These are phyloP conservation scores for Botrytis tulipae DNA, from an alignment of 2,329 filamentous ascomycete species.

Conservation along the genomic window DNA sequence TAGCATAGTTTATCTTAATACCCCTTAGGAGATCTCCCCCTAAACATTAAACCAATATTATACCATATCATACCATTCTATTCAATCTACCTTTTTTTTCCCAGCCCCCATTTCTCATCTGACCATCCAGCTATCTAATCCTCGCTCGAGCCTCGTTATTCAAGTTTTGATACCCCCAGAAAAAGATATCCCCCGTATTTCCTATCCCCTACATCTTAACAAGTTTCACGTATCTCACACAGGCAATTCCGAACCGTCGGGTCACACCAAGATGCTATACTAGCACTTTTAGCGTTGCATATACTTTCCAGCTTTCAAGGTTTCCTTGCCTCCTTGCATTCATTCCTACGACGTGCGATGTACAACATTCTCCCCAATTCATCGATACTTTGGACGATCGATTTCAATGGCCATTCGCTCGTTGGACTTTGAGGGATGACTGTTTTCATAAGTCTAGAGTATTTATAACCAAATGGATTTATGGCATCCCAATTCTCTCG, in stretches of 20 bases:
- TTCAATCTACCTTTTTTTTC: neutral
- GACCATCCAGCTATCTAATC: neutral
- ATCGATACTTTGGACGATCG: neutral
- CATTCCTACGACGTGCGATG: neutral
- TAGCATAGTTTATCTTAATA: too few species aligned
- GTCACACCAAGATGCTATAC: neutral
- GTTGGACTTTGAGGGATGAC: neutral
- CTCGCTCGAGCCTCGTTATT: neutral
- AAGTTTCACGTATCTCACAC: neutral
- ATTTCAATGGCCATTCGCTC: neutral
- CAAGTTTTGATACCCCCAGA: neutral
- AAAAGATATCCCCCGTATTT: neutral
- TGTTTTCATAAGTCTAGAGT: neutral
- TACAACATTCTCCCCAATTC: neutral
- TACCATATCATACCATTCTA: neutral
- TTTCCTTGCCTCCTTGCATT: neutral
- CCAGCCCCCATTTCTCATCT: neutral
- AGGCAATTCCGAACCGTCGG: conserved; percentile 10
- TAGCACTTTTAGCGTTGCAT: conserved; percentile 8
- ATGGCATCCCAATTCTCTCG: neutral
- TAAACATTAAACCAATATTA: too few species aligned
- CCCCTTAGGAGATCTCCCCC: too few species aligned
- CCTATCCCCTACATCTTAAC: neutral
- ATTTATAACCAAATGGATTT: neutral
- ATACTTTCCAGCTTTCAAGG: conserved; percentile 13